Conservation (phyloP, 495 filamentous ascomycete genomes). For the Aspergillus leporis region DNA sequence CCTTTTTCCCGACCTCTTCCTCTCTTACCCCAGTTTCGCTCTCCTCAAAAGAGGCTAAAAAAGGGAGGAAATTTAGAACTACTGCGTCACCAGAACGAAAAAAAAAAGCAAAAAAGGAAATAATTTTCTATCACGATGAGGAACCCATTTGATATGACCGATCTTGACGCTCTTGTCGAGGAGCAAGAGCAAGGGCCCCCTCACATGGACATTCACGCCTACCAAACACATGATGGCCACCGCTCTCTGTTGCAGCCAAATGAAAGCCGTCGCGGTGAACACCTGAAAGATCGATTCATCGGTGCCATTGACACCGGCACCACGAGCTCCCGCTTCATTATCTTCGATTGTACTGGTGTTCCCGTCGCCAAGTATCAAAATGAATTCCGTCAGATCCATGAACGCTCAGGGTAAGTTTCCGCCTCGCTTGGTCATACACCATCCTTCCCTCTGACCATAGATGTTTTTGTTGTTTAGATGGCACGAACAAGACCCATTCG, state of each 20-base stretch:
- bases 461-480: constrained; percentile 55
- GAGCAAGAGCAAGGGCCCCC: constrained; percentile 27
- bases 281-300: constrained; percentile 54
- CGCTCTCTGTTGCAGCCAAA: constrained; percentile 42
- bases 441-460: constrained; percentile 16
- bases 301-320: constrained; percentile 90
- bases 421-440: not conserved
- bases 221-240: constrained; percentile 40
- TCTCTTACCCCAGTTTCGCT: constrained; percentile 13
- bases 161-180: constrained; percentile 34
- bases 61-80: not conserved
- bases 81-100: not conserved
- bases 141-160: constrained; percentile 44
- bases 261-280: constrained; percentile 32
- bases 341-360: constrained; percentile 79
- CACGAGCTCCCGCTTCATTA: constrained; percentile 88
- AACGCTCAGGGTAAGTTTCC: constrained; percentile 76
- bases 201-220: constrained; percentile 28
- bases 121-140: constrained; percentile 27
- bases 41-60: constrained; percentile 5
- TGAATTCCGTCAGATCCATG: constrained; percentile 87
- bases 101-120: not conserved
- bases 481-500: constrained; percentile 90
- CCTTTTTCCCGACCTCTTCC: constrained; percentile 16
- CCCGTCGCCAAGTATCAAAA: constrained; percentile 87